A percentile compares a stretch with the other conserved stretches of the same genome.
These are phyloP conservation scores for Prunus dulcis DNA, from an alignment of 306 rosid genomes.

Conservation along the genomic window DNA sequence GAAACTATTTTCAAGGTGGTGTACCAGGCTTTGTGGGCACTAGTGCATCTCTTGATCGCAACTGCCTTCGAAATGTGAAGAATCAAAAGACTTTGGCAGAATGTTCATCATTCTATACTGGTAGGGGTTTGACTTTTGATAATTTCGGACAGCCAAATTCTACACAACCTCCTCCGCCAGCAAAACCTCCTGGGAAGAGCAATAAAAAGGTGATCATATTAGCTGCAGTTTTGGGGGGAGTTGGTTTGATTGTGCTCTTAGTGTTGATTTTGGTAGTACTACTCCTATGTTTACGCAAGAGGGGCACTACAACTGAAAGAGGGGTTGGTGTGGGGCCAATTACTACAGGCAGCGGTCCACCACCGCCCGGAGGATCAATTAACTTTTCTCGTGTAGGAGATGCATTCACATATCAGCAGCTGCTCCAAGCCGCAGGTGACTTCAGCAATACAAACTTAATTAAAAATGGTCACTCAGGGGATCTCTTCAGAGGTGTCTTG, in stretches of 20 bases:
- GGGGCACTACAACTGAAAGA: conserved; percentile 41
- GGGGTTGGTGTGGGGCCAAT: conserved; percentile 59
- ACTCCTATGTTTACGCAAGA: conserved; percentile 37
- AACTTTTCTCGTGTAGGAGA: conserved; percentile 66
- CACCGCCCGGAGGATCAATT: conserved; percentile 42
- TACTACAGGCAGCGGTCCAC: conserved; percentile 42
- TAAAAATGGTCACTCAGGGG: conserved; percentile 83
- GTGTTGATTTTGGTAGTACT: conserved; percentile 34
- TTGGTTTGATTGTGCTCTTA: conserved; percentile 50
- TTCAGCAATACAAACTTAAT: conserved; percentile 62
- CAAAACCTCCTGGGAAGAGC: conserved; percentile 37
- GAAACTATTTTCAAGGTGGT: conserved; percentile 73
- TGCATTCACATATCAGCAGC: conserved; percentile 62
- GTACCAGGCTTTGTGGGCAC: conserved; percentile 37
- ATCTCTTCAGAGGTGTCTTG: conserved; percentile 68
- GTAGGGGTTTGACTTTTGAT: conserved; percentile 58
- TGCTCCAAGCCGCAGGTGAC: conserved; percentile 73
- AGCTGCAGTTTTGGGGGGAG: conserved; percentile 74
- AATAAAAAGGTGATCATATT: conserved; percentile 48
- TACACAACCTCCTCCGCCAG: conserved; percentile 33
- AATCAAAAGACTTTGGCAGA: conserved; percentile 51
- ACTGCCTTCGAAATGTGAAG: conserved; percentile 63
- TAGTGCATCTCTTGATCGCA: conserved; percentile 47
- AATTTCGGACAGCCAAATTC: conserved; percentile 57
- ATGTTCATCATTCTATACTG: conserved; percentile 66